A percentile compares a stretch with the other conserved stretches of the same genome.
Evolutionary conservation across 495 filamentous ascomycete species (phyloP).

Genomic region (Neurospora intermedia): DNA sequence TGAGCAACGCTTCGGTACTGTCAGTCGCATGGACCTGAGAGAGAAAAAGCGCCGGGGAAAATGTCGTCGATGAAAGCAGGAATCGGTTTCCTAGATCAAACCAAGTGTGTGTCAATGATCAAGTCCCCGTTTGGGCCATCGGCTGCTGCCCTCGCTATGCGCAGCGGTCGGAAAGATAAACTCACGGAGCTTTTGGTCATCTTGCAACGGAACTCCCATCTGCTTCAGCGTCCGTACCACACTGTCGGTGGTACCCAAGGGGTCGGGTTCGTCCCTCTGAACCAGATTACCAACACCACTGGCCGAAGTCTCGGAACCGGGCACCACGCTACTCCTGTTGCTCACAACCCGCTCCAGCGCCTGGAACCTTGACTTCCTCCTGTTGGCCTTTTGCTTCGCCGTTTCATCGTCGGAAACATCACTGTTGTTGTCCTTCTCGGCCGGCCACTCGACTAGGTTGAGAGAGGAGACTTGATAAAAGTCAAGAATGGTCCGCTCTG

Average conservation of each 20-base stretch:
- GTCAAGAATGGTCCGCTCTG: constrained; percentile 66
- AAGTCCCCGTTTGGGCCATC: background rate
- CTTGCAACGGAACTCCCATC: constrained; percentile 69
- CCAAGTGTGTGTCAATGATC: background rate
- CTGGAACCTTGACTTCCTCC: constrained; percentile 70
- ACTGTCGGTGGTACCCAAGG: constrained; percentile 68
- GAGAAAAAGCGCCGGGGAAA: constrained; percentile 83
- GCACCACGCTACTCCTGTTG: constrained; percentile 50
- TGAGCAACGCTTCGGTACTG: constrained; percentile 65
- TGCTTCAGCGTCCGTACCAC: constrained; percentile 72
- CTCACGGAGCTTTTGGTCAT: constrained; percentile 68
- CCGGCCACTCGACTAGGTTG: constrained; percentile 78
- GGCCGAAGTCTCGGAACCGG: constrained; percentile 57
- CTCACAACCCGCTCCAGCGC: constrained; percentile 66
- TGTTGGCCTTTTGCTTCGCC: constrained; percentile 38
- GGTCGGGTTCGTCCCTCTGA: constrained; percentile 84
- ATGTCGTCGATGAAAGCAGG: constrained; percentile 87
- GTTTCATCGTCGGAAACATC: constrained; percentile 59
- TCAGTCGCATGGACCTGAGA: constrained; percentile 80
- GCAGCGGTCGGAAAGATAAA: constrained; percentile 6
- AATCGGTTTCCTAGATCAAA: constrained; percentile 64
- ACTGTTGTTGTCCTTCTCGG: constrained; percentile 58
- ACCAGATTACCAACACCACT: constrained; percentile 63
- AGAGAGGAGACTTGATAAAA: constrained; percentile 79
- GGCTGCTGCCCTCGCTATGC: background rate